Evolutionary conservation across 495 filamentous ascomycete species (phyloP).

Genomic region (Tuber melanosporum): DNA sequence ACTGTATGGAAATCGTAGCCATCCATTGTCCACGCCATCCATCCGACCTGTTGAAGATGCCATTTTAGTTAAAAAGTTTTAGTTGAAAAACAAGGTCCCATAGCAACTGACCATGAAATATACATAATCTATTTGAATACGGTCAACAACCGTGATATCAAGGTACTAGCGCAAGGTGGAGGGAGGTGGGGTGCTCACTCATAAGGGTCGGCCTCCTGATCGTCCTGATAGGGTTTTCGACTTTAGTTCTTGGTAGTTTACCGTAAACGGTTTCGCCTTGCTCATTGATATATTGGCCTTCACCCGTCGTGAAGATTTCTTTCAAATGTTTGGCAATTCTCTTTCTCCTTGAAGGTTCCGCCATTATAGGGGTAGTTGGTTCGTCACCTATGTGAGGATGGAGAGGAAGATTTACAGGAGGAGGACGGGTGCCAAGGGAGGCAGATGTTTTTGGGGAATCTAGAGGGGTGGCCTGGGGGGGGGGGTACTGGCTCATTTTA

Average conservation of each 20-base stretch:
- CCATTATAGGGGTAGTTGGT: constrained; percentile 12
- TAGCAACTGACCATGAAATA: constrained; percentile 40
- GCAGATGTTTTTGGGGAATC: background rate
- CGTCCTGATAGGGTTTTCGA: constrained; percentile 40
- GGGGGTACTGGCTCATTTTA: background rate
- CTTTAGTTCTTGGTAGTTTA: constrained; percentile 36
- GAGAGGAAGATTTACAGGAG: background rate
- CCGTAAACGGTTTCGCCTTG: constrained; percentile 38
- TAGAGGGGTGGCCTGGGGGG: background rate
- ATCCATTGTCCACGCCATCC: constrained; percentile 44
- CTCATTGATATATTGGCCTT: constrained; percentile 39
- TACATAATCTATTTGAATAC: constrained; percentile 27
- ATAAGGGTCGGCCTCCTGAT: constrained; percentile 35
- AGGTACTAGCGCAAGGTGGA: background rate
- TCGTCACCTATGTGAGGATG: background rate
- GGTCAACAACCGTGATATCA: background rate
- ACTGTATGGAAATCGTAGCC: constrained; percentile 65
- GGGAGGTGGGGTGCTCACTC: constrained; percentile 16
- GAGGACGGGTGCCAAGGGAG: background rate
- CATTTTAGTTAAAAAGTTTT: background rate
- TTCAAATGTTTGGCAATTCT: constrained; percentile 35
- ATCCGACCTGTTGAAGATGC: constrained; percentile 10
- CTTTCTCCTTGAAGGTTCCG: constrained; percentile 14
- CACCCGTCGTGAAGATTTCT: constrained; percentile 39
- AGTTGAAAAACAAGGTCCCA: background rate